Percentiles rank a stretch among this genome's conserved stretches.
phyloP scores from a whole-genome alignment of 768 basidiomycete species.

The Jaapia argillacea region DNA sequence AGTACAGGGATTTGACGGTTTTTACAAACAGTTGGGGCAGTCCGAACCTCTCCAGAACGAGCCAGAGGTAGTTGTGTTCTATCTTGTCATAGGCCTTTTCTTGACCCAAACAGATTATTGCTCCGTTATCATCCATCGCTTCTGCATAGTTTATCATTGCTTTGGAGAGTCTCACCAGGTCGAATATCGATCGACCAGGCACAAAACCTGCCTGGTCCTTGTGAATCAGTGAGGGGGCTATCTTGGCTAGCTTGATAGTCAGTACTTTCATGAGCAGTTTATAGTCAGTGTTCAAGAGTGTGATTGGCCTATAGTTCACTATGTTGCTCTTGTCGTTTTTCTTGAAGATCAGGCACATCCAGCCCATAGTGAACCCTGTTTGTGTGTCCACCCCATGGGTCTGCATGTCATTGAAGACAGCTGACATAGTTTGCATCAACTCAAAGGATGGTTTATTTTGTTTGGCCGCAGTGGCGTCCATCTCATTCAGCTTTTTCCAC shows the following conservation, averaged over 20 bases:
- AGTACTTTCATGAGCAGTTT: conserved; percentile 20
- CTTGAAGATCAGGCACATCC: conserved; percentile 30
- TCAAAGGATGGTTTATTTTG: not conserved
- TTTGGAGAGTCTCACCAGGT: conserved; percentile 21
- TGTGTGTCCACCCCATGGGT: conserved; percentile 7
- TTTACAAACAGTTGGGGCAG: conserved; percentile 11
- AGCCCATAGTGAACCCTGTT: conserved; percentile 18
- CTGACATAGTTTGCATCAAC: not conserved
- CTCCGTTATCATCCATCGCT: conserved; percentile 5
- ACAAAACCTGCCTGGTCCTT: conserved; percentile 30
- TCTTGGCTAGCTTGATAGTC: conserved; percentile 8
- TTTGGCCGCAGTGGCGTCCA: not conserved
- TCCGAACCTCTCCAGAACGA: conserved; percentile 1
- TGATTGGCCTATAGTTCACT: conserved; percentile 12
- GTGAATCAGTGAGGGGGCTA: conserved; percentile 16
- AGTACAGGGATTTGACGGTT: conserved; percentile 20
- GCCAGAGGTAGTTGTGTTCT: conserved; percentile 10
- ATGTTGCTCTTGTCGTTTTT: conserved; percentile 17
- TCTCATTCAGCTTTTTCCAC: conserved; percentile 4
- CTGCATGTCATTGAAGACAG: conserved; percentile 18
- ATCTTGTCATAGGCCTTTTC: conserved; percentile 14
- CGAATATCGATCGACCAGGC: conserved; percentile 16
- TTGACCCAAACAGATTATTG: conserved; percentile 9
- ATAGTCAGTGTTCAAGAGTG: conserved; percentile 21
- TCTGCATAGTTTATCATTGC: conserved; percentile 8